phyloP scores from a whole-genome alignment of 768 basidiomycete species.

The Tulasnella sp. region DNA sequence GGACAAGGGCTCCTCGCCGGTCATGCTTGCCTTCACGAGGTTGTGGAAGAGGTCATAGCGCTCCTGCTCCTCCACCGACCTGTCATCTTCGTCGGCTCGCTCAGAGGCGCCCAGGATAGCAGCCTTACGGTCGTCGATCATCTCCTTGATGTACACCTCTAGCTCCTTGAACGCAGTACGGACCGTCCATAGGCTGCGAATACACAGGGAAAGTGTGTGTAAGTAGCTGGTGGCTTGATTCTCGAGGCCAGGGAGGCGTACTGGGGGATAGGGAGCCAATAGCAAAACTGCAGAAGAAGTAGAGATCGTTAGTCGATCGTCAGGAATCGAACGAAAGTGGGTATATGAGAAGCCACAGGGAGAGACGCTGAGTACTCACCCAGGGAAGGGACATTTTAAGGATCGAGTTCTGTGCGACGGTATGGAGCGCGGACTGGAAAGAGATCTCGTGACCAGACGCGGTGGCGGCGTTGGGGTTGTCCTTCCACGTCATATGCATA shows the following conservation, averaged over 20 bases:
- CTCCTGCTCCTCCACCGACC: constrained; percentile 7
- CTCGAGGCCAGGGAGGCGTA: background rate
- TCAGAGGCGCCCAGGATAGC: background rate
- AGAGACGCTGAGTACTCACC: constrained; percentile 8
- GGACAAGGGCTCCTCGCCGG: background rate
- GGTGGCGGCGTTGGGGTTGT: constrained; percentile 6
- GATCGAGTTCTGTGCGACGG: constrained; percentile 16
- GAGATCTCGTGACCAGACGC: constrained; percentile 1
- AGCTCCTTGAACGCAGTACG: constrained; percentile 13
- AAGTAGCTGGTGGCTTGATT: too few relatives aligned
- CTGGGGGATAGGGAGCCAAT: background rate
- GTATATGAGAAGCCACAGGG: background rate
- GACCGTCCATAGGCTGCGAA: background rate
- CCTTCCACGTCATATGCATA: constrained; percentile 21
- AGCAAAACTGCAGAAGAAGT: background rate
- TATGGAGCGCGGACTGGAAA: constrained; percentile 18
- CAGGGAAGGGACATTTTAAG: constrained; percentile 11
- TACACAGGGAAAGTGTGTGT: background rate
- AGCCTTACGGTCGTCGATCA: background rate
- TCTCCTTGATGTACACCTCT: constrained; percentile 8
- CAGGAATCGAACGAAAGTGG: too few relatives aligned
- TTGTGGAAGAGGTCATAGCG: constrained; percentile 17
- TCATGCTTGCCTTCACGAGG: constrained; percentile 12
- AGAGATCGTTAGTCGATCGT: too few relatives aligned
- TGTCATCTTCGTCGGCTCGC: background rate